These are phyloP conservation scores for Apiosordaria backusii DNA, from an alignment of 495 filamentous ascomycete genomes.

Conservation along the genomic window DNA sequence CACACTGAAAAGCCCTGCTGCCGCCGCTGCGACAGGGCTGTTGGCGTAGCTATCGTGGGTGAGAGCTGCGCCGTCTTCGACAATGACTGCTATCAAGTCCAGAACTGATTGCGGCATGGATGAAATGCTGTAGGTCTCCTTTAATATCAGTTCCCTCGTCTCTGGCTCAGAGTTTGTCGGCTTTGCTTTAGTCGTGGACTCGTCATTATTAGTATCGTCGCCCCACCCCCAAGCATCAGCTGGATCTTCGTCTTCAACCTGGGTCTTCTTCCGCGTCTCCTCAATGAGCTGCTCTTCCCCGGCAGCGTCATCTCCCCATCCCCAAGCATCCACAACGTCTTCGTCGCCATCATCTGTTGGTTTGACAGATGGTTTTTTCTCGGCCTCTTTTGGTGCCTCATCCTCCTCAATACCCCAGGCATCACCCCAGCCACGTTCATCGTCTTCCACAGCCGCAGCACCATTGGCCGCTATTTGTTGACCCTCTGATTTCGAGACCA, in stretches of 20 bases:
- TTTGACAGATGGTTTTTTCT: not conserved
- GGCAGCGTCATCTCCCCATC: slow-evolving; percentile 56
- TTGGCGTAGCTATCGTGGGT: slow-evolving; percentile 38
- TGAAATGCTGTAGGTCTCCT: slow-evolving; percentile 83
- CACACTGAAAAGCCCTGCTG: slow-evolving; percentile 69
- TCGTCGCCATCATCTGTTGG: slow-evolving; percentile 35
- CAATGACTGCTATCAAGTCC: slow-evolving; percentile 62
- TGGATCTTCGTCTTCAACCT: slow-evolving; percentile 50
- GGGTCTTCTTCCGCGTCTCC: slow-evolving; percentile 15
- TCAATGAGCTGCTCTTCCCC: slow-evolving; percentile 28
- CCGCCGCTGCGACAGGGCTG: slow-evolving; percentile 63
- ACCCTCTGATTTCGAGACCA: slow-evolving; percentile 64
- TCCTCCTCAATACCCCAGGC: slow-evolving; percentile 63
- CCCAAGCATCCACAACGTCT: slow-evolving; percentile 55
- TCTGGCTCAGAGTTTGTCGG: slow-evolving; percentile 18
- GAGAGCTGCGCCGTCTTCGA: slow-evolving; percentile 66
- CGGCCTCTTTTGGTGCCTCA: slow-evolving; percentile 18
- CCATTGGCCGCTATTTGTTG: slow-evolving; percentile 54
- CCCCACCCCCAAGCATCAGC: slow-evolving; percentile 71
- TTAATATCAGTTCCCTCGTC: slow-evolving; percentile 62
- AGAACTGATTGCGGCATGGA: slow-evolving; percentile 76
- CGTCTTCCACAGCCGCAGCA: slow-evolving; percentile 40
- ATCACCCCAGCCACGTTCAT: slow-evolving; percentile 70
- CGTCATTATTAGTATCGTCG: slow-evolving; percentile 45
- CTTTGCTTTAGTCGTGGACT: slow-evolving; percentile 15